These are phyloP conservation scores for Dryadomyces quercus-mongolicae DNA, from an alignment of 2,329 filamentous ascomycete genomes.

Conservation along the genomic window DNA sequence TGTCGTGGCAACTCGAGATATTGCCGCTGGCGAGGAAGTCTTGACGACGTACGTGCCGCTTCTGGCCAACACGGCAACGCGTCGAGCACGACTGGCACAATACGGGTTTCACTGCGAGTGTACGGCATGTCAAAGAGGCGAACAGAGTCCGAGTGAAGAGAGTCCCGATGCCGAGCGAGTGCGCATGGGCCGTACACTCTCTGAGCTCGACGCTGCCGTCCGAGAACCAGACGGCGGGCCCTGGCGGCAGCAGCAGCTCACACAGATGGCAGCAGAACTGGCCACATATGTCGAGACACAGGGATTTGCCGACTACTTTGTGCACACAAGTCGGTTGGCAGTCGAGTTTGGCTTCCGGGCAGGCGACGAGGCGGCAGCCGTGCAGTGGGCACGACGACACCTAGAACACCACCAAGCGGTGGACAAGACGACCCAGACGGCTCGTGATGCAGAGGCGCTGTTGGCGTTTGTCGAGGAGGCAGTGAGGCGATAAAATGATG, in stretches of 20 bases:
- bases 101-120: conserved; percentile 12
- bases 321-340: conserved; percentile 10
- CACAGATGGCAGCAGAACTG: conserved; percentile 1
- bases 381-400: conserved; percentile 1
- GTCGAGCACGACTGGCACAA: conserved; percentile 20
- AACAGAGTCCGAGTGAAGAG: not conserved
- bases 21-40: conserved; percentile 23
- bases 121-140: conserved; percentile 1
- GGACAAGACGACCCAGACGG: not conserved
- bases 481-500: too few species aligned
- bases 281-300: conserved; percentile 19
- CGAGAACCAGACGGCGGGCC: not conserved
- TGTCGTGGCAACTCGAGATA: conserved; percentile 19
- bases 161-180: conserved; percentile 3
- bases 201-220: not conserved
- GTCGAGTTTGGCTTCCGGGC: conserved; percentile 7
- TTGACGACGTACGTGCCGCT: conserved; percentile 24
- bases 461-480: not conserved
- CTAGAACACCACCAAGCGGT: not conserved
- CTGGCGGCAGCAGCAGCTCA: not conserved
- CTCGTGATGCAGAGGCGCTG: not conserved
- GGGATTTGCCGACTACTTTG: conserved; percentile 12
- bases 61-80: conserved; percentile 16
- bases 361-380: not conserved
- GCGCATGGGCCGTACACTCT: conserved; percentile 7